Base-by-base conservation (phyloP, 139 green algal genomes). In the Coelastrella sp. region DNA sequence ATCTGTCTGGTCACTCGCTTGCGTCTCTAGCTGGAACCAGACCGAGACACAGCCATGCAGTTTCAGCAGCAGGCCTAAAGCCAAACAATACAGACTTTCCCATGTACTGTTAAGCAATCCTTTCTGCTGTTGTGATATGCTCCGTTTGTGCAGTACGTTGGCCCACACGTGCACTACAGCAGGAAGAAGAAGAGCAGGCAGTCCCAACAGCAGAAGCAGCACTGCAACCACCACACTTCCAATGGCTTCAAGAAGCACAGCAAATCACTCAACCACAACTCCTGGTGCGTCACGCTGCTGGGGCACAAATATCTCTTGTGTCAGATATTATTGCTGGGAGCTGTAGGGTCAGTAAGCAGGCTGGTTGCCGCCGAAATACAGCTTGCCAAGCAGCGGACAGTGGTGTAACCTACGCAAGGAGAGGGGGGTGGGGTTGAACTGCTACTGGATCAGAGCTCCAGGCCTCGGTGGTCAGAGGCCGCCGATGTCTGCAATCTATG, bases 121-220 rank as follows among this genome's bases (percentile, higher is more conserved):
- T 85, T 54, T 85, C 57, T 71, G 7, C 10, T 23, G 4, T 3
- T 71, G 47, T 3, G 3, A 14, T 47, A 47, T 32, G 68, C 60
- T 54, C 3, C 61, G 5, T 83, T 22, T 16, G 23, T 82, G 74
- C 86, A 90, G 86, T 83, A 19, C 86, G 75, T 8, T 91, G 87
- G 87, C 91, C 91, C 0, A 92, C 84, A 17, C 91, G 91, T 7
- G 89, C 84, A n/a, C 20, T 92, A n/a, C 80, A 91, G 22, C 88
- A 93, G 66, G 91, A 93, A 58, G 91, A 93, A 64, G 91, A 93
- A 56, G 91, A 93, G 56, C 59, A 86, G 7, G 88, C 91, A 2
- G 61, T 79, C 0, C 22, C 68, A 4, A 82, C 13, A 5, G 78
- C 88, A 19, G 74, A 8, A 0, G 65, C 20, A 1, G 19, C 76